Percentiles rank a stretch among this genome's conserved stretches.
Conservation (phyloP, 2,329 filamentous ascomycete genomes). For the Phyllosticta ampelicida region DNA sequence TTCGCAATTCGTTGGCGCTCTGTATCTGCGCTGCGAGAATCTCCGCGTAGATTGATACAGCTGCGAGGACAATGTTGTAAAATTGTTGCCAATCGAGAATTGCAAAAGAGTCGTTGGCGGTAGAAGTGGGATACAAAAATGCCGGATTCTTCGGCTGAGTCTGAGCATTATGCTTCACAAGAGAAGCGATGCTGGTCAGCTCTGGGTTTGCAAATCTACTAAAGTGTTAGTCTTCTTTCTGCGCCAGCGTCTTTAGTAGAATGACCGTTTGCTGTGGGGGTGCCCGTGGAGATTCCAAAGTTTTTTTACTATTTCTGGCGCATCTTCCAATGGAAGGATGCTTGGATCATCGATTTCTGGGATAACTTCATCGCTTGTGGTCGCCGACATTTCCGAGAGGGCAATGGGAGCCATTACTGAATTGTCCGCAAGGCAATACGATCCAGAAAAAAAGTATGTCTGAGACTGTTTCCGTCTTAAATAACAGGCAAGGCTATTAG, state of each 20-base stretch:
- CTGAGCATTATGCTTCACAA: slow-evolving; percentile 18
- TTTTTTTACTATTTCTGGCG: slow-evolving; percentile 16
- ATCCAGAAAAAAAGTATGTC: background rate
- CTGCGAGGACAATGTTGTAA: slow-evolving; percentile 14
- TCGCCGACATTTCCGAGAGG: background rate
- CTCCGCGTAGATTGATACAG: slow-evolving; percentile 17
- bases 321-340: slow-evolving; percentile 17
- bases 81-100: slow-evolving; percentile 18
- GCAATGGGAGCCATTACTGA: slow-evolving; percentile 3
- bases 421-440: background rate
- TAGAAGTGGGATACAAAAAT: slow-evolving; percentile 18
- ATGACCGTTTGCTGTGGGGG: slow-evolving; percentile 14
- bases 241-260: background rate
- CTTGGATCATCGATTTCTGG: slow-evolving; percentile 13
- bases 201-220: slow-evolving; percentile 20
- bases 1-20: slow-evolving; percentile 15
- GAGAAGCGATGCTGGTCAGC: slow-evolving; percentile 19
- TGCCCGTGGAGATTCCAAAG: slow-evolving; percentile 24
- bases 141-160: slow-evolving; percentile 17
- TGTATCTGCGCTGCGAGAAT: slow-evolving; percentile 16
- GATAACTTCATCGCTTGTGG: background rate
- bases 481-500: background rate
- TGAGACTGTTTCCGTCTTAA: background rate
- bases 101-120: slow-evolving; percentile 11
- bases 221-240: slow-evolving; percentile 7